phyloP scores from a whole-genome alignment of 345 rosid species.

The Mercurialis annua region DNA sequence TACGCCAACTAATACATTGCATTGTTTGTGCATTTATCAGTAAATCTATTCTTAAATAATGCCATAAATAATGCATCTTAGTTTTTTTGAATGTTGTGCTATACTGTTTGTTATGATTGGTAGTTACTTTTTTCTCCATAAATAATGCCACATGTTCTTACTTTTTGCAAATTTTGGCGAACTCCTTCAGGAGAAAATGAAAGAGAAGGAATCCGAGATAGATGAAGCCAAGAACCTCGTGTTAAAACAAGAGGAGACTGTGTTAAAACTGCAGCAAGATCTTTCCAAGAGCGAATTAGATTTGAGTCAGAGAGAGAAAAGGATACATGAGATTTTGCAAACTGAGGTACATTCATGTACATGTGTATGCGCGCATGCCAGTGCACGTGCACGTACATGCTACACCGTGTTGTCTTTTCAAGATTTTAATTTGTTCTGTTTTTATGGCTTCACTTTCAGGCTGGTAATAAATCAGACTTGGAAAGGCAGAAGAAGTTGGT shows the following conservation, averaged over 20 bases:
- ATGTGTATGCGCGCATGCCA: too few species aligned
- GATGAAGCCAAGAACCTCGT: conserved; percentile 48
- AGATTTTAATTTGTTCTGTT: too few species aligned
- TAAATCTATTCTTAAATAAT: too few species aligned
- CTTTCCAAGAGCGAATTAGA: conserved; percentile 57
- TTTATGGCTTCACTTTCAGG: conserved; percentile 29
- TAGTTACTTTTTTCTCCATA: too few species aligned
- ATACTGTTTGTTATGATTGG: too few species aligned
- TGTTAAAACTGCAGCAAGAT: conserved; percentile 65
- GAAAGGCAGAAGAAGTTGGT: conserved; percentile 56
- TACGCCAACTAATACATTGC: too few species aligned
- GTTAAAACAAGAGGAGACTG: conserved; percentile 50
- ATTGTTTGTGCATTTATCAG: too few species aligned
- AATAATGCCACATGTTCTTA: too few species aligned
- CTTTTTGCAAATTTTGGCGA: not conserved
- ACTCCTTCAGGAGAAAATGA: conserved; percentile 56
- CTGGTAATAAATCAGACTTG: conserved; percentile 42
- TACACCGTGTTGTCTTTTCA: too few species aligned
- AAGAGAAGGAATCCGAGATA: conserved; percentile 56
- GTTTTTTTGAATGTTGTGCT: too few species aligned
- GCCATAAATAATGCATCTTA: too few species aligned
- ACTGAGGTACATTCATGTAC: conserved; percentile 47
- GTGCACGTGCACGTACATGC: not conserved
- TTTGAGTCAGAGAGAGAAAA: conserved; percentile 61
- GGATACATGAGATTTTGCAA: conserved; percentile 52